phyloP scores from a whole-genome alignment of 2,329 filamentous ascomycete species.

The Parafenestella ontariensis region DNA sequence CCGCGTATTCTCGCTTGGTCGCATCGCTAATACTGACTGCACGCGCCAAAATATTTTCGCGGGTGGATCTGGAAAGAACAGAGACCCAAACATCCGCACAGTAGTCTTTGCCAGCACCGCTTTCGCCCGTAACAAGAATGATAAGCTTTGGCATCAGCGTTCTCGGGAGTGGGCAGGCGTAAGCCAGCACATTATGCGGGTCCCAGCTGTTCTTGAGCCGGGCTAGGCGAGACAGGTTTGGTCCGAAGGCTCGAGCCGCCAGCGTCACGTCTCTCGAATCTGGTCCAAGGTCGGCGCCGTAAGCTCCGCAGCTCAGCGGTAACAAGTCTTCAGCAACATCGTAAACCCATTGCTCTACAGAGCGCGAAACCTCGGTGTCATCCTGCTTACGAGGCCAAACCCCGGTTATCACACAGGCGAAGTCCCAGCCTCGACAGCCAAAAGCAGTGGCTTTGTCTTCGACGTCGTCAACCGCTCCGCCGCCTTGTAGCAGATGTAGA shows the following conservation, averaged over 20 bases:
- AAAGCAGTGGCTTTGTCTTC: conserved; percentile 61
- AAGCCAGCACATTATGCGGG: conserved; percentile 60
- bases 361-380: conserved; percentile 49
- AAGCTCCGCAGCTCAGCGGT: conserved; percentile 60
- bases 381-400: conserved; percentile 66
- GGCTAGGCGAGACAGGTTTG: conserved; percentile 58
- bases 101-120: conserved; percentile 66
- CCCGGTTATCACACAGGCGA: conserved; percentile 69
- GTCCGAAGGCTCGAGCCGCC: conserved; percentile 64
- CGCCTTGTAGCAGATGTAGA: conserved; percentile 68
- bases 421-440: conserved; percentile 69
- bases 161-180: conserved; percentile 62
- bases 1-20: conserved; percentile 65
- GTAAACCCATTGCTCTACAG: conserved; percentile 64
- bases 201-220: conserved; percentile 61
- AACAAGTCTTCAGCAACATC: conserved; percentile 56
- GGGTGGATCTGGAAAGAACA: conserved; percentile 37
- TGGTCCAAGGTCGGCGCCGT: conserved; percentile 68
- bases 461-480: conserved; percentile 59
- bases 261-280: conserved; percentile 64
- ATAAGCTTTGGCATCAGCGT: conserved; percentile 27
- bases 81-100: conserved; percentile 63
- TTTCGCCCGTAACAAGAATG: conserved; percentile 62
- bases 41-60: conserved; percentile 46
- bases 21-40: conserved; percentile 56